Evolutionary conservation across 768 basidiomycete genomes (phyloP).

Genomic region (Mycena crocata): DNA sequence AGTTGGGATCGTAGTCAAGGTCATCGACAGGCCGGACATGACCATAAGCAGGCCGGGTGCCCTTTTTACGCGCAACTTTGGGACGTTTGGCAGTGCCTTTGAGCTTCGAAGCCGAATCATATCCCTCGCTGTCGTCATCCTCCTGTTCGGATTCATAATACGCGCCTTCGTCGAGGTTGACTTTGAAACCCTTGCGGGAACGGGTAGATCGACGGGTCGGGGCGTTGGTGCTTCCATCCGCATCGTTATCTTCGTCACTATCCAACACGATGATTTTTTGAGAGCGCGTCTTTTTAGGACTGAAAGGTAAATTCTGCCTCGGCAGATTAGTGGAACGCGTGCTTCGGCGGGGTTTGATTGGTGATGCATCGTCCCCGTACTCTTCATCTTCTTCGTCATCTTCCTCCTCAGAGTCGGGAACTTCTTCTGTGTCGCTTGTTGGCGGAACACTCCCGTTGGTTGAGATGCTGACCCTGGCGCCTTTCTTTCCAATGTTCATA

Average conservation of each 20-base stretch:
- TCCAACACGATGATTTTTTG: slow-evolving; percentile 43
- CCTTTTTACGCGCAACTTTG: slow-evolving; percentile 39
- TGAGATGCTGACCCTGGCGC: slow-evolving; percentile 38
- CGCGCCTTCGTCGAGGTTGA: slow-evolving; percentile 45
- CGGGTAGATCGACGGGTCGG: slow-evolving; percentile 63
- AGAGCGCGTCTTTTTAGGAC: slow-evolving; percentile 71
- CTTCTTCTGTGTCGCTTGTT: slow-evolving; percentile 41
- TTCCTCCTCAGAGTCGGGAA: slow-evolving; percentile 46
- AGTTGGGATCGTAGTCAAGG: slow-evolving; percentile 58
- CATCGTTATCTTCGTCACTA: slow-evolving; percentile 52
- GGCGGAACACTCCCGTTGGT: slow-evolving; percentile 40
- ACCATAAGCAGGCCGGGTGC: slow-evolving; percentile 56
- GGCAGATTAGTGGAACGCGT: slow-evolving; percentile 30
- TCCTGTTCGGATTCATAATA: slow-evolving; percentile 44
- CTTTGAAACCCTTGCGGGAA: slow-evolving; percentile 50
- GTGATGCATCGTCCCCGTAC: slow-evolving; percentile 36
- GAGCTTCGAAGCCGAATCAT: slow-evolving; percentile 25
- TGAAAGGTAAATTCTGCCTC: slow-evolving; percentile 66
- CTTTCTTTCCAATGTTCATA: slow-evolving; percentile 45
- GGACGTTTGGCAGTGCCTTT: slow-evolving; percentile 32
- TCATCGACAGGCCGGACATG: slow-evolving; percentile 55
- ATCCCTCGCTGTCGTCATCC: slow-evolving; percentile 46
- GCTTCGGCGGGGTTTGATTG: slow-evolving; percentile 31
- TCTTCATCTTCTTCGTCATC: slow-evolving; percentile 28
- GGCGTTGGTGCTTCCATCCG: slow-evolving; percentile 27